Conservation (phyloP, 208 protist species). For the Trichomonas gallinae region DNA sequence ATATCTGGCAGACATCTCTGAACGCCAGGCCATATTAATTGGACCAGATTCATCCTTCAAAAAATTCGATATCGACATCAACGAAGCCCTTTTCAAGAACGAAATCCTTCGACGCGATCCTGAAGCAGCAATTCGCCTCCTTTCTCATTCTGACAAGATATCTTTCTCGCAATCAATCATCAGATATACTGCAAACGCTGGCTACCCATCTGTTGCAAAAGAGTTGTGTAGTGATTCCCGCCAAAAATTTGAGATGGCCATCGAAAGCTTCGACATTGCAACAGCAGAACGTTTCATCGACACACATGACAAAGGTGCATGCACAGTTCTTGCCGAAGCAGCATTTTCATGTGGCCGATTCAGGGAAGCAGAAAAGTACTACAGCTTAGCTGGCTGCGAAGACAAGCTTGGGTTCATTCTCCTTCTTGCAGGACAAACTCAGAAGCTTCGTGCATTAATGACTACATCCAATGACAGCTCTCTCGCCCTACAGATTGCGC, state of each 20-base stretch:
- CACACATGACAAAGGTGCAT: background rate
- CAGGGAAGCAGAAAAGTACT: background rate
- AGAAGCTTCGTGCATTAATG: background rate
- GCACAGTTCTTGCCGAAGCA: background rate
- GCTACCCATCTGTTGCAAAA: background rate
- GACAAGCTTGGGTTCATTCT: background rate
- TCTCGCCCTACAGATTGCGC: background rate
- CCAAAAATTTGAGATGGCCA: background rate
- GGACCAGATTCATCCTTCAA: background rate
- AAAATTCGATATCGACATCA: background rate
- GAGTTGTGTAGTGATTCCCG: background rate
- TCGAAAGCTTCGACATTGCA: background rate
- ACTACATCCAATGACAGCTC: background rate
- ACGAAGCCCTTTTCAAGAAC: background rate
- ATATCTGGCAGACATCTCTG: background rate
- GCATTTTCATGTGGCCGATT: background rate
- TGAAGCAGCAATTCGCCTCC: background rate
- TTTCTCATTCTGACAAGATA: background rate
- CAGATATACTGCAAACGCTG: background rate
- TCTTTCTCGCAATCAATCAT: background rate
- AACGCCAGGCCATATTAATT: background rate
- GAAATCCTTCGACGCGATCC: background rate
- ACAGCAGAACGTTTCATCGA: background rate
- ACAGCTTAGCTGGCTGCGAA: background rate
- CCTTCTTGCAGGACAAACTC: background rate